Percentiles rank a stretch among this genome's conserved stretches.
These are phyloP conservation scores for Vicia sativa DNA, from an alignment of 306 rosid genomes.

Conservation along the genomic window DNA sequence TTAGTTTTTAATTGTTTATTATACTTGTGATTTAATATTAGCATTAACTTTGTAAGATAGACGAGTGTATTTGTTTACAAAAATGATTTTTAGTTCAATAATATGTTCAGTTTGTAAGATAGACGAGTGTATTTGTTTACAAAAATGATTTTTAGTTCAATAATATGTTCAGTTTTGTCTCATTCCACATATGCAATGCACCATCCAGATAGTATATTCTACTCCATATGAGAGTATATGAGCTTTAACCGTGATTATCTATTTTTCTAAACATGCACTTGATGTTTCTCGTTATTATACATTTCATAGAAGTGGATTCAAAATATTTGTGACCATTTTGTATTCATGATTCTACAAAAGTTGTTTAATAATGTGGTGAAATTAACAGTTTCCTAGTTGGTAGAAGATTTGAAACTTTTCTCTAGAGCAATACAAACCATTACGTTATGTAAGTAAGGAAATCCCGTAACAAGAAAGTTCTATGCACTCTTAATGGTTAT, in stretches of 20 bases:
- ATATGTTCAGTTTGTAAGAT: no score
- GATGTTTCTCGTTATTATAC: not conserved
- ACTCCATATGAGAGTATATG: no score
- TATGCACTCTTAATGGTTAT: not conserved
- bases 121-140: not conserved
- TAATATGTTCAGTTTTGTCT: slow-evolving; percentile 3
- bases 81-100: no score
- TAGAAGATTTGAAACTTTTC: slow-evolving; percentile 8
- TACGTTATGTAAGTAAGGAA: not conserved
- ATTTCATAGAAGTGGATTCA: not conserved
- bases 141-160: slow-evolving; percentile 7
- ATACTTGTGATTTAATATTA: slow-evolving; percentile 3
- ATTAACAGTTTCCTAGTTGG: not conserved
- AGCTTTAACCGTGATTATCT: not conserved
- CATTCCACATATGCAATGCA: not conserved
- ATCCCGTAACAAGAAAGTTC: slow-evolving; percentile 3
- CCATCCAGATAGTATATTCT: no score
- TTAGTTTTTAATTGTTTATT: slow-evolving; percentile 5
- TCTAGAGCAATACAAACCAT: not conserved
- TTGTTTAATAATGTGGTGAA: not conserved
- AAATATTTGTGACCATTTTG: not conserved
- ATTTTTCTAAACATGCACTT: not conserved
- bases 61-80: no score
- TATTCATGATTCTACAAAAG: not conserved
- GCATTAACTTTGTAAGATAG: slow-evolving; percentile 7